phyloP scores from a whole-genome alignment of 2,329 filamentous ascomycete genomes.

The Talaromyces sp. region DNA sequence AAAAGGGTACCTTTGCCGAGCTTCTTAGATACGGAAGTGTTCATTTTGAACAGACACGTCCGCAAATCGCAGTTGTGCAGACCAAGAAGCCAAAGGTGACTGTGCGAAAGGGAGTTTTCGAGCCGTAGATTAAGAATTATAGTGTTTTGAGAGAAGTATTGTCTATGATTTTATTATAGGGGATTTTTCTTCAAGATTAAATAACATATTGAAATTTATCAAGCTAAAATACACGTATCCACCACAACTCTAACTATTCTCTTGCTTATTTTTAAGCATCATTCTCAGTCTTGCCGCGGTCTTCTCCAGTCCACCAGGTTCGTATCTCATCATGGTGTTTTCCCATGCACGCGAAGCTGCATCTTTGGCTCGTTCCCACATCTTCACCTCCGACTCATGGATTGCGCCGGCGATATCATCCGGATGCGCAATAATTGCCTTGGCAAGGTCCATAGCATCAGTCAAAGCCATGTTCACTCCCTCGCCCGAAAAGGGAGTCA shows the following conservation, averaged over 20 bases:
- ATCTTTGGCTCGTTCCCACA: slow-evolving; percentile 4
- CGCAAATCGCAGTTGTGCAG: slow-evolving; percentile 10
- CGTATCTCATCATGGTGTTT: slow-evolving; percentile 1
- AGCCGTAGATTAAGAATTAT: slow-evolving; percentile 11
- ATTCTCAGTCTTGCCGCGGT: neutral
- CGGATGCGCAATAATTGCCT: slow-evolving; percentile 8
- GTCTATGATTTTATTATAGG: neutral
- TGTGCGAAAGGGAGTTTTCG: slow-evolving; percentile 16
- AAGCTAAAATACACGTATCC: neutral
- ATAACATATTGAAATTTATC: no score
- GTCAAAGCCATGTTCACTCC: slow-evolving; percentile 17
- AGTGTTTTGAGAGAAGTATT: neutral
- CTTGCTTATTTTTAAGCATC: neutral
- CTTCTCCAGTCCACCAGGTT: slow-evolving; percentile 2
- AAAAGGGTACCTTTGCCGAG: slow-evolving; percentile 24
- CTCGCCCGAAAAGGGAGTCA: slow-evolving; percentile 23
- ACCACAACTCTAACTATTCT: neutral
- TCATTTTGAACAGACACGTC: slow-evolving; percentile 23
- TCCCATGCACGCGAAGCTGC: neutral
- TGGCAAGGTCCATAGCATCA: slow-evolving; percentile 10
- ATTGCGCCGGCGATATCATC: slow-evolving; percentile 8
- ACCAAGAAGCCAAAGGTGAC: slow-evolving; percentile 11
- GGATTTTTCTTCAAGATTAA: no score
- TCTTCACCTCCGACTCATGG: neutral
- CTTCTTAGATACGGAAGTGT: slow-evolving; percentile 22